Percentiles rank a stretch among this genome's conserved stretches.
These are phyloP conservation scores for Pseudocercospora ulei DNA, from an alignment of 2,329 filamentous ascomycete species.

Conservation along the genomic window DNA sequence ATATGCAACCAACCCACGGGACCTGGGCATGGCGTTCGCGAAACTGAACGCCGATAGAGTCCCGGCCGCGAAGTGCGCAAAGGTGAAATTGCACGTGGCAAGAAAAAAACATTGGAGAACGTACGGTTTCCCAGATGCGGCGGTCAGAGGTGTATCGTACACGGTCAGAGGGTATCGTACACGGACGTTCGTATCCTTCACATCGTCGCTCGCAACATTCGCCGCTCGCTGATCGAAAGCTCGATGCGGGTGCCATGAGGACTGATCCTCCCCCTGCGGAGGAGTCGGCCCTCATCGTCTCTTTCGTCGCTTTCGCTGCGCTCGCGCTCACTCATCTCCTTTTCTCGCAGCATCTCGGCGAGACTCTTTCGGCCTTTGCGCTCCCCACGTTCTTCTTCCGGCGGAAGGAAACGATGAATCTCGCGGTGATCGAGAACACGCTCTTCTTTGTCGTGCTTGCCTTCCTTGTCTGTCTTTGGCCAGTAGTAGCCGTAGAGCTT, in stretches of 20 bases:
- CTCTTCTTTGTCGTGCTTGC: slow-evolving; percentile 59
- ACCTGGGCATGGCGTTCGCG: no score
- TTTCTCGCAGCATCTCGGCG: slow-evolving; percentile 26
- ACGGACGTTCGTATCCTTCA: slow-evolving; percentile 7
- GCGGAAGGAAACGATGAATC: slow-evolving; percentile 71
- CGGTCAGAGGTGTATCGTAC: not conserved
- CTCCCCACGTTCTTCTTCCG: slow-evolving; percentile 35
- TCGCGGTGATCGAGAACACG: slow-evolving; percentile 73
- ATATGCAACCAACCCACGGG: no score
- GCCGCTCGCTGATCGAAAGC: slow-evolving; percentile 3
- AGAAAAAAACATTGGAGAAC: no score
- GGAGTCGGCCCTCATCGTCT: slow-evolving; percentile 2
- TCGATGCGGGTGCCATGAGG: not conserved
- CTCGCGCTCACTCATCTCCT: slow-evolving; percentile 24
- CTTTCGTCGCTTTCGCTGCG: slow-evolving; percentile 16
- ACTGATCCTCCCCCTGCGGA: not conserved
- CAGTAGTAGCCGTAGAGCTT: slow-evolving; percentile 91
- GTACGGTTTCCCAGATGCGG: not conserved
- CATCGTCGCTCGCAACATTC: slow-evolving; percentile 1
- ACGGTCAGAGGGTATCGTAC: slow-evolving; percentile 4
- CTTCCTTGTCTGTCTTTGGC: slow-evolving; percentile 85
- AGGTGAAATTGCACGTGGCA: no score
- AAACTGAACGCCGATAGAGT: no score
- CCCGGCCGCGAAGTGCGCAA: no score
- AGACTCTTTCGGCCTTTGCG: slow-evolving; percentile 32